Conservation (phyloP, 306 rosid species). For the Rubus parviflorus region DNA sequence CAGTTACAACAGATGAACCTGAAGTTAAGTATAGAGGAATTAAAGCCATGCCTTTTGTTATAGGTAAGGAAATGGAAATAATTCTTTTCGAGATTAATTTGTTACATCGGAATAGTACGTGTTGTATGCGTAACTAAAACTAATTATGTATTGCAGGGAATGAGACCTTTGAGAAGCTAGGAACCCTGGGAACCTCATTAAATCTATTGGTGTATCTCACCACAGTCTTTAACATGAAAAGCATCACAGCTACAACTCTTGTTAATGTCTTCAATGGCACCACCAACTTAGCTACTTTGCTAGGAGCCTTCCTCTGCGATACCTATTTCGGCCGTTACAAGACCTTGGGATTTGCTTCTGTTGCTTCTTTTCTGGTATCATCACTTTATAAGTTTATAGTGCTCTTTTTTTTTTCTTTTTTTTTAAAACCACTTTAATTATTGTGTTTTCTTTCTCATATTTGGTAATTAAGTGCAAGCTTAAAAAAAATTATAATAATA, state of each 20-base stretch:
- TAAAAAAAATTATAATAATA: no score
- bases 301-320: conserved; percentile 77
- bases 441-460: neutral
- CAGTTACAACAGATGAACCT: conserved; percentile 23
- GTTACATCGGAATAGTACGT: neutral
- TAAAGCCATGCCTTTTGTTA: conserved; percentile 81
- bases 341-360: conserved; percentile 65
- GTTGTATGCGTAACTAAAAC: neutral
- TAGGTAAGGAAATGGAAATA: conserved; percentile 46
- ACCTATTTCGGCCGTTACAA: conserved; percentile 83
- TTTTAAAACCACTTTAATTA: neutral
- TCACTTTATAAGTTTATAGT: no score
- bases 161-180: conserved; percentile 92
- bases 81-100: neutral
- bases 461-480: no score
- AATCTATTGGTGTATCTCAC: conserved; percentile 81
- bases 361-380: conserved; percentile 70
- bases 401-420: neutral
- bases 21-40: conserved; percentile 62
- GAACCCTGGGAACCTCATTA: conserved; percentile 71
- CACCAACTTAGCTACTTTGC: conserved; percentile 71
- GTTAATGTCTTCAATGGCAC: conserved; percentile 72
- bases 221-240: conserved; percentile 74
- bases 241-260: conserved; percentile 66
- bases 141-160: conserved; percentile 47